Conservation (phyloP, 345 rosid species). For the Citrus cavaleriei region DNA sequence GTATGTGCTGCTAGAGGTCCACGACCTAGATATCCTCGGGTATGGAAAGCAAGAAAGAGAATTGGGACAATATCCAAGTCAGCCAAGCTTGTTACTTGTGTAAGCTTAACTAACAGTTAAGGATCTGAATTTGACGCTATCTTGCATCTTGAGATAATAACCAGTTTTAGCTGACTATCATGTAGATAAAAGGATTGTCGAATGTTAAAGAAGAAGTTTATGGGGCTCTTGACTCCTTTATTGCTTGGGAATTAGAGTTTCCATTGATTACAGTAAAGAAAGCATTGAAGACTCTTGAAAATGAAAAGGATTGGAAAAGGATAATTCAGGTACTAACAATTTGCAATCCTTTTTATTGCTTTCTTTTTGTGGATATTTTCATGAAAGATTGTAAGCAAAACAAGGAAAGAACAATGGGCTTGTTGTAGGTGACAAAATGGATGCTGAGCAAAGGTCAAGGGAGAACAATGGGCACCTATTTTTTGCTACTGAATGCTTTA, state of each 20-base stretch:
- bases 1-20: conserved; percentile 90
- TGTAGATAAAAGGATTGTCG: conserved; percentile 65
- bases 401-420: not conserved
- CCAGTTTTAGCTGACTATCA: not conserved
- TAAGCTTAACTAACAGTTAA: conserved; percentile 20
- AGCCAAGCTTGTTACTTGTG: conserved; percentile 65
- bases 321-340: conserved; percentile 60
- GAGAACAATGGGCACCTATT: conserved; percentile 84
- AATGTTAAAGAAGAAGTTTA: conserved; percentile 94
- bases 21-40: conserved; percentile 83
- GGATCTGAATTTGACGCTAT: conserved; percentile 1
- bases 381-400: not conserved
- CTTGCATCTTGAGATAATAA: conserved; percentile 6
- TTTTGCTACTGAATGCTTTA: conserved; percentile 70
- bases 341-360: not conserved
- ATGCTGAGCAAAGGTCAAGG: conserved; percentile 99
- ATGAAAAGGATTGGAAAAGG: conserved; percentile 82
- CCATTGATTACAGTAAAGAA: conserved; percentile 82
- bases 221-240: conserved; percentile 87
- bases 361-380: not conserved
- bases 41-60: conserved; percentile 68
- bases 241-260: conserved; percentile 97
- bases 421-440: conserved; percentile 76
- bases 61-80: conserved; percentile 87
- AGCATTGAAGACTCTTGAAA: conserved; percentile 78